Evolutionary conservation across 805 yeast species (phyloP), one percentile per base, ranked within the genome.

Genomic region (Sugiyamaella smithiae): DNA sequence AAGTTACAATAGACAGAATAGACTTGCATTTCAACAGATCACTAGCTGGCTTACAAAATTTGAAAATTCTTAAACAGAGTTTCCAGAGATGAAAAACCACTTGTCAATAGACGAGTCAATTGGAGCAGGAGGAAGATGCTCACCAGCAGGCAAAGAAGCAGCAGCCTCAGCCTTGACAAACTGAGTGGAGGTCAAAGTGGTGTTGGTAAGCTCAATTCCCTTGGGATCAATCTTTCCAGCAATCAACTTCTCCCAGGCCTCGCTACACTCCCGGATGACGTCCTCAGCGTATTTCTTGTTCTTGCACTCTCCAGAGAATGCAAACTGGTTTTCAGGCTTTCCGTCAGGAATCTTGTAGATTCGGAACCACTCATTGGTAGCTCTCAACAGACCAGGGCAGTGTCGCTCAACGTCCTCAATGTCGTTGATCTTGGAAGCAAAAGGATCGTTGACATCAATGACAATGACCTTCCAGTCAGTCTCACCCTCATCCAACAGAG

Each of bases 311-410:
- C 97, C 99, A 53, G 87, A 78, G 82, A 88, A 89, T n/a, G 97
- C 98, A 69, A 93, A 91, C 71, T 85, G 85, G 73, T 93, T 93
- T 72, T 81, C 87, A 62, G 96, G 96, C 78, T 93, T 93, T 54
- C 98, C 99, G 69, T 91, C 99, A 48, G 99, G 97, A 60, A 89
- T 79, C 73, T 93, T 93, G 82, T 93, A 93, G 71, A 90, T 89
- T 69, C 95, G 85, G 82, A 93, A 93, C 99, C 99, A 93, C 72
- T 87, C 95, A 70, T 89, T 84, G 51, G 98, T 93, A 57, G 96
- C 85, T 67, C 95, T 86, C 65, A 93, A 75, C 51, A 93, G 76
- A 48, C 97, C 97, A 52, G 99, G 99, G 70, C 90, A 82, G 67
- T 85, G 83, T 63, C 78, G 80, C 69, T 80, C 89, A 56, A 93